Evolutionary conservation across 805 yeast genomes (phyloP).

Genomic region (Teunomyces atbi): DNA sequence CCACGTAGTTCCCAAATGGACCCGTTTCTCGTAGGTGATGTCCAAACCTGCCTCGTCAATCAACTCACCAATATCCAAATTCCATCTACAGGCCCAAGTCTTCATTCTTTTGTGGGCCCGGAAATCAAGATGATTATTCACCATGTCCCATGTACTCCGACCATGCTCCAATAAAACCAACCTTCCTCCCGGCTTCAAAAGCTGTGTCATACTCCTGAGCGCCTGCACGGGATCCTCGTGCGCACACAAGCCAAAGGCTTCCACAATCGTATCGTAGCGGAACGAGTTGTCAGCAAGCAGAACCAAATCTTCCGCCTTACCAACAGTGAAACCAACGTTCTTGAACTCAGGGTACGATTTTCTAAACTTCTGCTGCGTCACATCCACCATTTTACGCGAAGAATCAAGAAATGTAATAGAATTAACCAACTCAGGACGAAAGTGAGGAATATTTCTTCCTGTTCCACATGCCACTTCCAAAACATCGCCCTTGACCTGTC

Average conservation of each 20-base stretch:
- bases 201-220: conserved; percentile 63
- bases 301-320: conserved; percentile 80
- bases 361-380: conserved; percentile 71
- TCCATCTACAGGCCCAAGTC: conserved; percentile 98
- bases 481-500: conserved; percentile 80
- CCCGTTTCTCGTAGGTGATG: conserved; percentile 73
- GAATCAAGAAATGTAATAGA: conserved; percentile 87
- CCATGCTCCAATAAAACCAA: conserved; percentile 91
- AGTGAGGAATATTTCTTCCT: conserved; percentile 82
- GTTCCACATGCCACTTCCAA: conserved; percentile 96
- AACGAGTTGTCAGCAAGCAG: conserved; percentile 41
- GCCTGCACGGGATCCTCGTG: conserved; percentile 91
- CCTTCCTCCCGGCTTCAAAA: conserved; percentile 88
- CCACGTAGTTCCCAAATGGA: conserved; percentile 94
- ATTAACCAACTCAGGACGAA: conserved; percentile 56
- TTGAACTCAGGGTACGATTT: conserved; percentile 62
- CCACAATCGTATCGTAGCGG: conserved; percentile 87
- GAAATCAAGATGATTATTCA: conserved; percentile 78
- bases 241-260: conserved; percentile 94
- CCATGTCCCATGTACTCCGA: conserved; percentile 71
- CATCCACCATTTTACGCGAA: conserved; percentile 80
- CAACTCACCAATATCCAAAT: conserved; percentile 85
- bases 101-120: conserved; percentile 80
- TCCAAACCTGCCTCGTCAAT: conserved; percentile 82
- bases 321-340: conserved; percentile 84